Evolutionary conservation across 176 grass and related monocot genomes (phyloP), one percentile per base, ranked within the genome.

Genomic region (Cenchrus americanus): DNA sequence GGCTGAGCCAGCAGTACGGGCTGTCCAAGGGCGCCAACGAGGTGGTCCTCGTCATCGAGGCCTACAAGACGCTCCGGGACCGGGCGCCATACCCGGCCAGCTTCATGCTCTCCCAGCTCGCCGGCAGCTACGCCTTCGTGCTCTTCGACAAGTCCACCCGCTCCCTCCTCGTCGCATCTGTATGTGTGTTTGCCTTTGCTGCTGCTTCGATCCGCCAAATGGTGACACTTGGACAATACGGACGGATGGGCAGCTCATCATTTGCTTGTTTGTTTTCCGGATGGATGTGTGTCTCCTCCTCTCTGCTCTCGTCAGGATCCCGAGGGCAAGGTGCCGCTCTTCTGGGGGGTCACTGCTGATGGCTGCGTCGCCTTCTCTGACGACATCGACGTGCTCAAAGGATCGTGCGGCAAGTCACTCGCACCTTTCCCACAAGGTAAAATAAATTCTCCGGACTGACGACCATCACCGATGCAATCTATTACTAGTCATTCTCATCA

Each of bases 401-500:
- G 89, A 60, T 99, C 96, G 1, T 99, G 96, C 32, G 96, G 96
- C 87, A 99, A 99, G 76, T 99, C 96, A 1, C 96, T 99, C 5
- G 96, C 96, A 0, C 91, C 93, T 10, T 99, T 99, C 47, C 96
- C 96, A 2, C 86, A 94, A 87, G 96, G 94, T 97, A 91, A 37
- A 37, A 4, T 37, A n/a, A n/a, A n/a, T 4, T 37, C 3, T 3
- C 2, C 34, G 34, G 66, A 27, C 3, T 37, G 51, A 26, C 50
- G 40, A 37, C 17, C 17, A 57, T n/a, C n/a, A n/a, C n/a, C n/a
- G n/a, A n/a, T n/a, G n/a, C n/a, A n/a, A n/a, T n/a, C n/a, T n/a
- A n/a, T n/a, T n/a, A n/a, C n/a, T n/a, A 55, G 15, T 49, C 63
- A 5, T 60, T 57, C 41, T 50, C 43, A 42, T 50, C 43, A 42